phyloP scores from a whole-genome alignment of 768 basidiomycete species.

The Pulveroboletus frians region DNA sequence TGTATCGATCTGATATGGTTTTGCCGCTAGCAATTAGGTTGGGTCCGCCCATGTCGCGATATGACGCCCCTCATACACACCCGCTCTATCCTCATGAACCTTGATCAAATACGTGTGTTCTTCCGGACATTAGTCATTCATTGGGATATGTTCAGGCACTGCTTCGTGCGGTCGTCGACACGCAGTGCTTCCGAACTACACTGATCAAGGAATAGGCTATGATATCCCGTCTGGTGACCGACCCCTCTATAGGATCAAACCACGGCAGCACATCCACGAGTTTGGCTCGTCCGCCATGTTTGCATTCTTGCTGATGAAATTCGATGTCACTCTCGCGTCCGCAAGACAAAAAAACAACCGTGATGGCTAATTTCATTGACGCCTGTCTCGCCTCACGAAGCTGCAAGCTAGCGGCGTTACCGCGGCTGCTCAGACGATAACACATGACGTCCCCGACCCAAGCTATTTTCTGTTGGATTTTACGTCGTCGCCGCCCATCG shows the following conservation, averaged over 20 bases:
- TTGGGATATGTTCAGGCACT: not conserved
- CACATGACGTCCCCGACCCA: not conserved
- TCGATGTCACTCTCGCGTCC: not conserved
- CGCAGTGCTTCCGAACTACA: not conserved
- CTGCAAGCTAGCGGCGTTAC: not conserved
- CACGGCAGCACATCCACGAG: too few relatives aligned
- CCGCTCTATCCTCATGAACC: not conserved
- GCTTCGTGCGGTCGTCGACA: not conserved
- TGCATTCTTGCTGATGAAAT: slow-evolving; percentile 4
- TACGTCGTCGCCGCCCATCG: too few relatives aligned
- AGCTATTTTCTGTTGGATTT: too few relatives aligned
- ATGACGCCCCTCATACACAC: not conserved
- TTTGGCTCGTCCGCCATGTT: not conserved
- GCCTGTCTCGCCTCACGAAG: not conserved
- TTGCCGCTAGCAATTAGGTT: not conserved
- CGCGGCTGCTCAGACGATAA: not conserved
- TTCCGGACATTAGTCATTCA: too few relatives aligned
- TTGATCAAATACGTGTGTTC: too few relatives aligned
- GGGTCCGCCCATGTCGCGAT: not conserved
- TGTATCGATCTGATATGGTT: not conserved
- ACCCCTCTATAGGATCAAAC: too few relatives aligned
- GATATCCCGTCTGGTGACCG: too few relatives aligned
- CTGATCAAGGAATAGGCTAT: not conserved
- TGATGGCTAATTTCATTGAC: not conserved
- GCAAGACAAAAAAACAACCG: not conserved